Percentiles rank a stretch among this genome's conserved stretches.
Conservation (phyloP, 768 basidiomycete species). For the Tricholoma bakamatsutake region DNA sequence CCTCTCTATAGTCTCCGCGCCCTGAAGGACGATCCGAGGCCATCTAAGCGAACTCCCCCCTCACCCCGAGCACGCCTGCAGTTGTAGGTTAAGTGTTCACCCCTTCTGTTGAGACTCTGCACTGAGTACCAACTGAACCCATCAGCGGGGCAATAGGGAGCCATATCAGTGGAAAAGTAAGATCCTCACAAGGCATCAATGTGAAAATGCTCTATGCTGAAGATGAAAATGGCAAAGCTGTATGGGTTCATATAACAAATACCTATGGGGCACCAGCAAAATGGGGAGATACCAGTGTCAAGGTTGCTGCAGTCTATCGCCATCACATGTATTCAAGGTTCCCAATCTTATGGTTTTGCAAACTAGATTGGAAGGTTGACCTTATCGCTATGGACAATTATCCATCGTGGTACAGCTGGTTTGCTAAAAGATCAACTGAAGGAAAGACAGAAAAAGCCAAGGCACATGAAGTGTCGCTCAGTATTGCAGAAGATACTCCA, state of each 20-base stretch:
- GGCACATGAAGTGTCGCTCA: background rate
- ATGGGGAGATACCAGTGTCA: background rate
- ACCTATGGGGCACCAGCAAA: background rate
- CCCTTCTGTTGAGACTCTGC: too few relatives aligned
- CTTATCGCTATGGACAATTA: background rate
- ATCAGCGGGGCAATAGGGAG: too few relatives aligned
- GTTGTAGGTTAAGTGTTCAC: too few relatives aligned
- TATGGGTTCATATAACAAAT: background rate
- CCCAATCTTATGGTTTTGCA: background rate
- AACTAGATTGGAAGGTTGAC: background rate
- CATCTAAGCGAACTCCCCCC: too few relatives aligned
- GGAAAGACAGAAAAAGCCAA: background rate
- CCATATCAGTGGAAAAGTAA: background rate
- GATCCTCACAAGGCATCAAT: background rate
- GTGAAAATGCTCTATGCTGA: background rate
- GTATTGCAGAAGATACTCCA: background rate
- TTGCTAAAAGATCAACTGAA: background rate
- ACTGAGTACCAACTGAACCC: too few relatives aligned
- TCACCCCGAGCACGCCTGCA: too few relatives aligned
- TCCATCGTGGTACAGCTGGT: background rate
- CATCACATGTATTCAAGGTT: background rate
- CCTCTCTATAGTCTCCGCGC: too few relatives aligned
- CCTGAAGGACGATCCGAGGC: too few relatives aligned
- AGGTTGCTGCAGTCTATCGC: background rate
- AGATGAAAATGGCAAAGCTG: background rate